These are phyloP conservation scores for Cryptococcus depauperatus DNA, from an alignment of 1,284 basidiomycete genomes.

Conservation along the genomic window DNA sequence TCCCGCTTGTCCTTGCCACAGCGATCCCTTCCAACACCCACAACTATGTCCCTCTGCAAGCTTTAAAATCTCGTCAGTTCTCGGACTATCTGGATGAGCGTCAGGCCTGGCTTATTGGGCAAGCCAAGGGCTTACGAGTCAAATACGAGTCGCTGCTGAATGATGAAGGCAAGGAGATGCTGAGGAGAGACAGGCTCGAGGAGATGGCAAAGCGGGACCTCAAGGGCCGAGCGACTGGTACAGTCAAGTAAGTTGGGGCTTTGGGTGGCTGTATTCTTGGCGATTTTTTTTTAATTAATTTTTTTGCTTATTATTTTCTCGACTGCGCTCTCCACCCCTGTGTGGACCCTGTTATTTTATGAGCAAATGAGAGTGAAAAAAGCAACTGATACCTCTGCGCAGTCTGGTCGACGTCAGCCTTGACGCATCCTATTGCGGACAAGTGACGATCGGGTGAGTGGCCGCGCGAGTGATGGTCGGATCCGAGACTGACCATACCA, in stretches of 20 bases:
- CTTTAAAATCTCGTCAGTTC: conserved; percentile 20
- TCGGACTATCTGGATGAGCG: conserved; percentile 22
- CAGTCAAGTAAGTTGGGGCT: too few species aligned
- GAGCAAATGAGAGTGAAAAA: too few species aligned
- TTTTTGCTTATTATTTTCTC: too few species aligned
- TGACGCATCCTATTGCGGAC: conserved; percentile 37
- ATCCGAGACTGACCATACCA: background rate
- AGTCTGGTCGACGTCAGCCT: conserved; percentile 29
- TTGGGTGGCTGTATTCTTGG: too few species aligned
- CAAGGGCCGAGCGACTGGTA: background rate
- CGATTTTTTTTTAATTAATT: too few species aligned
- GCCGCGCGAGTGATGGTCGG: background rate
- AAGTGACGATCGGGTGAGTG: conserved; percentile 31
- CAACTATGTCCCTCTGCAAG: conserved; percentile 16
- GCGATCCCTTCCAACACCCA: background rate
- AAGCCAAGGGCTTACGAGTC: conserved; percentile 22
- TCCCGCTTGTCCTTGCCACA: conserved; percentile 5
- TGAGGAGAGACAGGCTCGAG: conserved; percentile 17
- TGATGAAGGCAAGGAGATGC: conserved; percentile 16
- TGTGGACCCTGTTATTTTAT: too few species aligned
- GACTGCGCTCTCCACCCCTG: too few species aligned
- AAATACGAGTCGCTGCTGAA: conserved; percentile 29
- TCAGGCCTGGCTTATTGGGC: conserved; percentile 24
- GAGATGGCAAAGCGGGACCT: conserved; percentile 9
- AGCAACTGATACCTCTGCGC: background rate